A percentile compares a stretch with the other conserved stretches of the same genome.
phyloP scores from a whole-genome alignment of 2,329 filamentous ascomycete species.

The Colletotrichum godetiae region DNA sequence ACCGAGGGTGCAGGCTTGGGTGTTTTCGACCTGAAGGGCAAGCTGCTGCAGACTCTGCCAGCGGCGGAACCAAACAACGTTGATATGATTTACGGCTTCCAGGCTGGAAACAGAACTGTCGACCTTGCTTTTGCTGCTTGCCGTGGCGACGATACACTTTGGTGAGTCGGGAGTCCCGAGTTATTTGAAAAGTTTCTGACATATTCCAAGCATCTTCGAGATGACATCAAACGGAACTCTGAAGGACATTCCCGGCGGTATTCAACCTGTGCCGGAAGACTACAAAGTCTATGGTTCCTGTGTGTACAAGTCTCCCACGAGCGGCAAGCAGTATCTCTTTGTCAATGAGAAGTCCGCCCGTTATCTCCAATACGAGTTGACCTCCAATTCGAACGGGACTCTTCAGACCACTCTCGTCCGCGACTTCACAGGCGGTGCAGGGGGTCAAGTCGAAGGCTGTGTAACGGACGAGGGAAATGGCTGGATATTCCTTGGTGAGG shows the following conservation, averaged over 20 bases:
- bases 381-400: constrained; percentile 50
- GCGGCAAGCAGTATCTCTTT: constrained; percentile 63
- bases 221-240: constrained; percentile 59
- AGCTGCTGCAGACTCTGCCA: constrained; percentile 55
- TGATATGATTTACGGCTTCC: constrained; percentile 63
- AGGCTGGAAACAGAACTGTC: constrained; percentile 53
- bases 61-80: constrained; percentile 65
- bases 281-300: constrained; percentile 65
- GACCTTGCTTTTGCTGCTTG: constrained; percentile 64
- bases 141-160: constrained; percentile 61
- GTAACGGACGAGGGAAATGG: constrained; percentile 63
- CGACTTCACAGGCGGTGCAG: constrained; percentile 61
- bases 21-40: constrained; percentile 61
- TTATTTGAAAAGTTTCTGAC: not conserved
- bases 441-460: constrained; percentile 66
- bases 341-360: constrained; percentile 64
- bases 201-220: constrained; percentile 55
- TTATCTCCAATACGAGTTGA: constrained; percentile 65
- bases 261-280: constrained; percentile 56
- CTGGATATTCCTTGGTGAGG: constrained; percentile 63
- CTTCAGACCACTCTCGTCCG: constrained; percentile 60
- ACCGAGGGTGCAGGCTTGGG: constrained; percentile 58
- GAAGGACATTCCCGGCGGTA: constrained; percentile 54
- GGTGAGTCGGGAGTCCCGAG: constrained; percentile 47
- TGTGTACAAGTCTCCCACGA: constrained; percentile 58